Conservation (phyloP, 2,329 filamentous ascomycete species). For the Pestalotiopsis sp. region DNA sequence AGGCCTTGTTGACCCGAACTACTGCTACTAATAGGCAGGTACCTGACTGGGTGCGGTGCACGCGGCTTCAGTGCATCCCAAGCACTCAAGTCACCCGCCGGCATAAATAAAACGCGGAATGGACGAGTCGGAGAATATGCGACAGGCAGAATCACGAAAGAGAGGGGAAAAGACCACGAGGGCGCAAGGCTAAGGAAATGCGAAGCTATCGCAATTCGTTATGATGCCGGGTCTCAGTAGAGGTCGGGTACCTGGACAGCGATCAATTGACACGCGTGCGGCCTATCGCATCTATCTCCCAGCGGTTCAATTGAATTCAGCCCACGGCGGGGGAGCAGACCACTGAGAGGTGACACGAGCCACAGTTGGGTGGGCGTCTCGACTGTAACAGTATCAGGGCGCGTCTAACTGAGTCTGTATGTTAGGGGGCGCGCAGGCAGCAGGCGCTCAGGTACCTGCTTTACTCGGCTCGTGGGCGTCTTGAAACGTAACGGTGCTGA, state of each 20-base stretch:
- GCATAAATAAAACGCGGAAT: background rate
- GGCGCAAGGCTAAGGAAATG: background rate
- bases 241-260: background rate
- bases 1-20: background rate
- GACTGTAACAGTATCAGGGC: background rate
- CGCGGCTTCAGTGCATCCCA: background rate
- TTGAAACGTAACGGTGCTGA: background rate
- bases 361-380: background rate
- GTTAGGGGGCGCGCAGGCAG: background rate
- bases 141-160: background rate
- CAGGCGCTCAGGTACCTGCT: background rate
- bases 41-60: background rate
- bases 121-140: background rate
- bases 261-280: background rate
- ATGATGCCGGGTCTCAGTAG: background rate
- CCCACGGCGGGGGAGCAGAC: background rate
- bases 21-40: background rate
- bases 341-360: background rate
- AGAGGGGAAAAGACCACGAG: background rate
- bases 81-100: background rate
- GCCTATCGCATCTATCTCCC: background rate
- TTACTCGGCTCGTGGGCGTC: background rate
- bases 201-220: background rate
- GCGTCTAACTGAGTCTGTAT: background rate
- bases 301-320: background rate